Percentiles rank a stretch among this genome's conserved stretches.
phyloP scores from a whole-genome alignment of 805 yeast genomes.

The Kluyveromyces dobzhanskii region DNA sequence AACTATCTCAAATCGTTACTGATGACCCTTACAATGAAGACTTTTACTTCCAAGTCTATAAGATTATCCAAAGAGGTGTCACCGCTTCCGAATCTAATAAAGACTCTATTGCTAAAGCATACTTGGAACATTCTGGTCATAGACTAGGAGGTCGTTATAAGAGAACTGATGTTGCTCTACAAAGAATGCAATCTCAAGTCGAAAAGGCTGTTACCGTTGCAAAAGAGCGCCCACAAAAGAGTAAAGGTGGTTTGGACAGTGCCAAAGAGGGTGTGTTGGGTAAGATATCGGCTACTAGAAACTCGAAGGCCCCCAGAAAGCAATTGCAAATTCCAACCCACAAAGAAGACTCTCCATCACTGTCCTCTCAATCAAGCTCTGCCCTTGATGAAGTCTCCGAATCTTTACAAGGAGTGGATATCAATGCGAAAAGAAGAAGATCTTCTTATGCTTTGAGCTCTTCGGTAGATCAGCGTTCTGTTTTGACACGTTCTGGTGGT shows the following conservation, averaged over 20 bases:
- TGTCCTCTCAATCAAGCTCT: constrained; percentile 10
- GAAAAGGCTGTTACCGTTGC: constrained; percentile 95
- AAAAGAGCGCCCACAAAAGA: constrained; percentile 70
- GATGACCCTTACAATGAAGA: constrained; percentile 97
- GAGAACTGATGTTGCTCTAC: constrained; percentile 83
- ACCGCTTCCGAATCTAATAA: constrained; percentile 38
- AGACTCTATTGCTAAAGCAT: constrained; percentile 86
- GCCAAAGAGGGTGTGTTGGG: constrained; percentile 84
- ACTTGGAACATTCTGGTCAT: constrained; percentile 85
- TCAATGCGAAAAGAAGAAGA: constrained; percentile 26
- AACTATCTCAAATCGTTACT: constrained; percentile 89
- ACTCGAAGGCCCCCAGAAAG: constrained; percentile 81
- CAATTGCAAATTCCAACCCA: constrained; percentile 53
- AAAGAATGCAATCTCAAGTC: constrained; percentile 97
- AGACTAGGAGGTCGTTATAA: constrained; percentile 78
- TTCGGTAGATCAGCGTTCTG: constrained; percentile 28
- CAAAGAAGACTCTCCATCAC: constrained; percentile 23
- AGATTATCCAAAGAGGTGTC: constrained; percentile 53
- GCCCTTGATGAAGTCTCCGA: constrained; percentile 25
- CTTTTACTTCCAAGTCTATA: constrained; percentile 88
- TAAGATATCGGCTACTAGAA: constrained; percentile 70
- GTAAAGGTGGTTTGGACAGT: constrained; percentile 31
- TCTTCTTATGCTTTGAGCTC: constrained; percentile 28
- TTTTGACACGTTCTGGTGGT: constrained; percentile 30
- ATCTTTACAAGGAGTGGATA: constrained; percentile 25